Base-by-base conservation (phyloP, 306 rosid species). In the Medicago lupulina region DNA sequence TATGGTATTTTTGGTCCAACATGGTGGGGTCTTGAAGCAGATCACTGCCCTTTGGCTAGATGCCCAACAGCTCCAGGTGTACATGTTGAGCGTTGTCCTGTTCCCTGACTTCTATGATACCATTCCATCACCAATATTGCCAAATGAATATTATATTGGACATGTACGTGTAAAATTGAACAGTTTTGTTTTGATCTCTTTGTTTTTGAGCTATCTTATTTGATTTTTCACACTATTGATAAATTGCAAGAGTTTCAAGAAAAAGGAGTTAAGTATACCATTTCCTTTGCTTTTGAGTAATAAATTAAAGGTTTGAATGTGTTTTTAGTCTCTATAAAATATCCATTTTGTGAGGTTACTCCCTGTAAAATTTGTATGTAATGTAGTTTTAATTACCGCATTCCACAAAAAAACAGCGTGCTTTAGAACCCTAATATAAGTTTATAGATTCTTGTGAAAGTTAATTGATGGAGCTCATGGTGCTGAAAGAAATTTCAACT, bases 21-120 rank as follows among this genome's bases (percentile, higher is more conserved):
- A 2, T 88, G 96, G 93, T 91, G 96, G 93, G 93, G 97, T 6
- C 66, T 87, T 19, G 31, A 19, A 0, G 12, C 9, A 9, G 67
- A 57, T 67, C 93, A 87, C 39, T 91, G 92, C 61, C 74, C 61
- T 0, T 67, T 91, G 80, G 96, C 90, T 0, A 14, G 0, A 2
- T 91, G 96, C 43, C 96, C 93, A 2, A 85, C 91, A 4, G 93
- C 89, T 0, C 87, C 86, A 1, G 88, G 96, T 6, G 19, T 89
- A 0, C 54, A 18, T 19, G 69, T 57, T 0, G 23, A 81, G 13
- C 93, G 90, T 0, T 91, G 93, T 50, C 93, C 89, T 0, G 59
- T 78, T 34, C 73, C 74, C 19, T 78, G 59, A 78, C 53, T 53
- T 64, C 77, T 25, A 8, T 18, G 12, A 21, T 57, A 73, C 11